phyloP scores from a whole-genome alignment of 139 green algal genomes.

The Chlorella sp. region DNA sequence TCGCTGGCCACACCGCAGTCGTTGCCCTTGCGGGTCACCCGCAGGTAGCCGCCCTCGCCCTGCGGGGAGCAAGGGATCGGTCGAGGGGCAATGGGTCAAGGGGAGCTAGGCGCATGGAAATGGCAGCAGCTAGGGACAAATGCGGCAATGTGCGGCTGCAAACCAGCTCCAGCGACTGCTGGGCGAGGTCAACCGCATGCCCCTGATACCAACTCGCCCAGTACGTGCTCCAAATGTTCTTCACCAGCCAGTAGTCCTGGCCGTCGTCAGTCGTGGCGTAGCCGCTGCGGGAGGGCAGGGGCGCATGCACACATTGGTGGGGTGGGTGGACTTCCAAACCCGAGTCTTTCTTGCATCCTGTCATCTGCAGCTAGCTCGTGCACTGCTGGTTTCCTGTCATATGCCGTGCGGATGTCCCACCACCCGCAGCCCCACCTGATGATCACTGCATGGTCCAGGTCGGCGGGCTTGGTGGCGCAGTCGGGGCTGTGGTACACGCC shows the following conservation, averaged over 20 bases:
- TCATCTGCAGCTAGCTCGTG: too few relatives aligned
- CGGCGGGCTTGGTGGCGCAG: constrained; percentile 8
- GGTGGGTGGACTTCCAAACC: too few relatives aligned
- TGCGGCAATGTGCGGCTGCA: too few relatives aligned
- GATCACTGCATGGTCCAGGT: constrained; percentile 72
- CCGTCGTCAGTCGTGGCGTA: constrained; percentile 49
- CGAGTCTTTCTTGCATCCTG: too few relatives aligned
- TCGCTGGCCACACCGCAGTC: constrained; percentile 64
- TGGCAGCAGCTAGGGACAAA: too few relatives aligned
- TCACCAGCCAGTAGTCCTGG: constrained; percentile 63
- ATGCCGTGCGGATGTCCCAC: too few relatives aligned
- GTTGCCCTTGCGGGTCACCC: constrained; percentile 45
- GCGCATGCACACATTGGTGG: too few relatives aligned
- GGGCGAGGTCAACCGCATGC: too few relatives aligned
- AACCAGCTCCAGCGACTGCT: too few relatives aligned
- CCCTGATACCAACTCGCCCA: not conserved
- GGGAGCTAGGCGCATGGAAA: too few relatives aligned
- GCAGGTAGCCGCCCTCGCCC: constrained; percentile 64
- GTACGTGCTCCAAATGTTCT: constrained; percentile 64
- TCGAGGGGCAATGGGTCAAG: too few relatives aligned
- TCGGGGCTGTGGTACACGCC: constrained; percentile 52
- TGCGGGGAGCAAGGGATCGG: not conserved
- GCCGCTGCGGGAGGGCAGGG: constrained; percentile 27
- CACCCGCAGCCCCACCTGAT: constrained; percentile 17
- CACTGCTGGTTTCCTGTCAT: too few relatives aligned